Conservation (phyloP, 2,329 filamentous ascomycete species). For the Fusarium verticillioides region DNA sequence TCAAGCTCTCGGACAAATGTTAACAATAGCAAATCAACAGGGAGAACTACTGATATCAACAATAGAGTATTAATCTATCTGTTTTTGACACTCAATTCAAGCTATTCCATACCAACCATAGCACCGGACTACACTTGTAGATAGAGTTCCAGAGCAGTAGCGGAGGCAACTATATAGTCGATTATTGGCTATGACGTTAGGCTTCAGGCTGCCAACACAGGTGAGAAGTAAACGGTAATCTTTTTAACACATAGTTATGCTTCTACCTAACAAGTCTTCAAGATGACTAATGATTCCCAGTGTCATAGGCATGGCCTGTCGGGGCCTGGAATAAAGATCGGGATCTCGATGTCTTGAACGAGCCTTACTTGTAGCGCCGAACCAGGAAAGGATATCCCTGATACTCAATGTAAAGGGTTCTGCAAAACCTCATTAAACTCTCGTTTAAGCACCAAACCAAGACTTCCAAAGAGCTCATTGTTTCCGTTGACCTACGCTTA, state of each 20-base stretch:
- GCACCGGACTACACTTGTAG: not conserved
- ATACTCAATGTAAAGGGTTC: not conserved
- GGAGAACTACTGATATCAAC: not conserved
- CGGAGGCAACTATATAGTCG: accelerated
- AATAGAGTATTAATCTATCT: not conserved
- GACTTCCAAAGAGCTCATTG: not conserved
- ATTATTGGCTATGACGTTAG: accelerated
- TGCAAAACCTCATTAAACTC: accelerated
- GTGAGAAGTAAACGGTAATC: accelerated
- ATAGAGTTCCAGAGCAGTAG: not conserved
- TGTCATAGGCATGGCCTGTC: accelerated
- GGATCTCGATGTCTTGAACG: not conserved
- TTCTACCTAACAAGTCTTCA: not conserved
- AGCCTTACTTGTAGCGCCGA: not conserved
- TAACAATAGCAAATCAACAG: not conserved
- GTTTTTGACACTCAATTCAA: not conserved
- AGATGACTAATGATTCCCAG: accelerated
- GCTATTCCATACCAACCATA: no score
- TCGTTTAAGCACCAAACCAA: not conserved
- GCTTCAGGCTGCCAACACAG: not conserved
- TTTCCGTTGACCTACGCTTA: not conserved
- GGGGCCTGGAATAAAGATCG: not conserved
- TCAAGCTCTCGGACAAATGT: not conserved
- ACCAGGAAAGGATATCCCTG: not conserved
- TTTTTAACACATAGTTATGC: no score